These are phyloP conservation scores for Saccharomycopsis fermentans DNA, from an alignment of 805 yeast species.

Conservation along the genomic window DNA sequence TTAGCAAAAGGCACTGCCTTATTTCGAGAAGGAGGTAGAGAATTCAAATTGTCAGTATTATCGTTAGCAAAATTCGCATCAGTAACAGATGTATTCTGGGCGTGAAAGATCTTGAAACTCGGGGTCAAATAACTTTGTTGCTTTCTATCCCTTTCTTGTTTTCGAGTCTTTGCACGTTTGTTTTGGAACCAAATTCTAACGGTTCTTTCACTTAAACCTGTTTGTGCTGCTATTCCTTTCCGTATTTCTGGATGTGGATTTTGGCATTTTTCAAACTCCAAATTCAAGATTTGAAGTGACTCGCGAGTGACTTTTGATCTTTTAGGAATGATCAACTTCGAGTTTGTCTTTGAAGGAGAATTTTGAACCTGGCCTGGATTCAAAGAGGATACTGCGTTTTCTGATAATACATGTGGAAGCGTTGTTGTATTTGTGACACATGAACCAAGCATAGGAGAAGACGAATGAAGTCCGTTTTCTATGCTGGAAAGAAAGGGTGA, in stretches of 20 bases:
- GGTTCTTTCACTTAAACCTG: slow-evolving; percentile 79
- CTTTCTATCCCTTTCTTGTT: slow-evolving; percentile 40
- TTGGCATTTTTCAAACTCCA: slow-evolving; percentile 61
- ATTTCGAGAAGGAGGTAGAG: neutral
- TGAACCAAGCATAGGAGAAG: neutral
- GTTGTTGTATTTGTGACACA: neutral
- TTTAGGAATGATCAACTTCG: slow-evolving; percentile 23
- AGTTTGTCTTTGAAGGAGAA: neutral
- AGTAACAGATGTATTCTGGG: slow-evolving; percentile 18
- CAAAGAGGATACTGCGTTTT: neutral
- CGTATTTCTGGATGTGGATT: slow-evolving; percentile 69
- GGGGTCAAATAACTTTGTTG: slow-evolving; percentile 17
- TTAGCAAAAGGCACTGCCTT: neutral
- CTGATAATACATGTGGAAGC: neutral
- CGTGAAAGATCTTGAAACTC: neutral
- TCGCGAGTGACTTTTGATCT: slow-evolving; percentile 75
- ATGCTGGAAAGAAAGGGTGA: neutral
- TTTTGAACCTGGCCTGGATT: neutral
- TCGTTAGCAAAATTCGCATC: slow-evolving; percentile 21
- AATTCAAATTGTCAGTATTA: neutral
- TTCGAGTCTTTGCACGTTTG: slow-evolving; percentile 68
- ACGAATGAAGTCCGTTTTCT: neutral
- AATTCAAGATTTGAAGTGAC: slow-evolving; percentile 54
- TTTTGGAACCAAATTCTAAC: slow-evolving; percentile 93
- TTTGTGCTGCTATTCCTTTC: slow-evolving; percentile 54